A percentile compares a stretch with the other conserved stretches of the same genome.
These are phyloP conservation scores for Boletellus ananas DNA, from an alignment of 768 basidiomycete genomes.

Conservation along the genomic window DNA sequence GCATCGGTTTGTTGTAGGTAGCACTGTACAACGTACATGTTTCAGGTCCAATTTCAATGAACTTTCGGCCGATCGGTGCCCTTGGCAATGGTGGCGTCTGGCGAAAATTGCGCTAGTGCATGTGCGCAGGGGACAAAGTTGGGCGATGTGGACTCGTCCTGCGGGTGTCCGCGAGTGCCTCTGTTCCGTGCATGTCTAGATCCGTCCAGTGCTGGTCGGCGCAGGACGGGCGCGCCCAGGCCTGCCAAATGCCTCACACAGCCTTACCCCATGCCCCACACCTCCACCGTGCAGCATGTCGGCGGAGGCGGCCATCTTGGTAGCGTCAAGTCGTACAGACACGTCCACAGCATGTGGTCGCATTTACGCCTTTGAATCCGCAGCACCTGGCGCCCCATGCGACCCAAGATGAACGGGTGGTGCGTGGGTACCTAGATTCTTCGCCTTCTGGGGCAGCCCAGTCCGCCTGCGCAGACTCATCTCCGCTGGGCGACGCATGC, in stretches of 20 bases:
- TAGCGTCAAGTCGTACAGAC: conserved; percentile 13
- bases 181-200: conserved; percentile 16
- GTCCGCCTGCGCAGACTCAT: not conserved
- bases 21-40: conserved; percentile 25
- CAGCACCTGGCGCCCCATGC: conserved; percentile 12
- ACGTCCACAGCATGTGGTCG: conserved; percentile 10
- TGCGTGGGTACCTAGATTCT: not conserved
- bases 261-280: conserved; percentile 29
- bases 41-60: not conserved
- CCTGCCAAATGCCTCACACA: conserved; percentile 8
- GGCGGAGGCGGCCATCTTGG: conserved; percentile 23
- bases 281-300: conserved; percentile 17
- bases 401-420: not conserved
- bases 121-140: not conserved
- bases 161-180: conserved; percentile 7
- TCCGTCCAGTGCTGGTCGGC: conserved; percentile 17
- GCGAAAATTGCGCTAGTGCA: not conserved
- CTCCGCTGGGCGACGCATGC: not conserved
- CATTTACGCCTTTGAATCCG: conserved; percentile 4
- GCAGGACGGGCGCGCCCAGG: conserved; percentile 2
- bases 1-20: conserved; percentile 31
- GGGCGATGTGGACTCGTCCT: conserved; percentile 2
- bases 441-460: too few relatives aligned
- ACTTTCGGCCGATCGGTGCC: too few relatives aligned
- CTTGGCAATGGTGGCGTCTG: too few relatives aligned